Evolutionary conservation across 78 protist species (phyloP).

Genomic region (Pelomyxa schiedti): DNA sequence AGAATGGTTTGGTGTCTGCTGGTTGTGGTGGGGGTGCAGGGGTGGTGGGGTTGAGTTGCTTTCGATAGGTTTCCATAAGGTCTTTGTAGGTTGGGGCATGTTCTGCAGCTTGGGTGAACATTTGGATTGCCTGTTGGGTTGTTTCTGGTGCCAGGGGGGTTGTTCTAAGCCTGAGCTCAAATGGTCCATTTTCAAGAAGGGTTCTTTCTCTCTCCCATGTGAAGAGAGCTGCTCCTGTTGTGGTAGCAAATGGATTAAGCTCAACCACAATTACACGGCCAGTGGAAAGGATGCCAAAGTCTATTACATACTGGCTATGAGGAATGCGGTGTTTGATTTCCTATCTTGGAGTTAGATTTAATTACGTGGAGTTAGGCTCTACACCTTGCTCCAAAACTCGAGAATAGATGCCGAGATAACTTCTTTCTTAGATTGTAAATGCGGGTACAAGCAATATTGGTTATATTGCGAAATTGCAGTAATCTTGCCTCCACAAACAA

Average conservation of each 20-base stretch:
- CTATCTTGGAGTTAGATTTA: too few relatives aligned
- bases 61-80: too few relatives aligned
- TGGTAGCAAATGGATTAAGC: neutral
- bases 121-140: too few relatives aligned
- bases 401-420: neutral
- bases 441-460: neutral
- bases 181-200: neutral
- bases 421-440: constrained; percentile 10
- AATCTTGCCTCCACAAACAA: neutral
- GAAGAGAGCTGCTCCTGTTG: neutral
- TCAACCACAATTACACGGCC: neutral
- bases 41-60: too few relatives aligned
- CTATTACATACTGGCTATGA: neutral
- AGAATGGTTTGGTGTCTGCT: too few relatives aligned
- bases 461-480: constrained; percentile 13
- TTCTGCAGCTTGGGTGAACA: too few relatives aligned
- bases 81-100: too few relatives aligned
- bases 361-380: too few relatives aligned
- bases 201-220: neutral
- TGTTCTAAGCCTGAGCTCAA: too few relatives aligned
- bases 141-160: too few relatives aligned
- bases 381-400: neutral
- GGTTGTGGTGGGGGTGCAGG: too few relatives aligned
- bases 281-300: neutral
- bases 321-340: too few relatives aligned